Evolutionary conservation across 2,329 filamentous ascomycete species (phyloP).

Genomic region (Aspergillus sp.): DNA sequence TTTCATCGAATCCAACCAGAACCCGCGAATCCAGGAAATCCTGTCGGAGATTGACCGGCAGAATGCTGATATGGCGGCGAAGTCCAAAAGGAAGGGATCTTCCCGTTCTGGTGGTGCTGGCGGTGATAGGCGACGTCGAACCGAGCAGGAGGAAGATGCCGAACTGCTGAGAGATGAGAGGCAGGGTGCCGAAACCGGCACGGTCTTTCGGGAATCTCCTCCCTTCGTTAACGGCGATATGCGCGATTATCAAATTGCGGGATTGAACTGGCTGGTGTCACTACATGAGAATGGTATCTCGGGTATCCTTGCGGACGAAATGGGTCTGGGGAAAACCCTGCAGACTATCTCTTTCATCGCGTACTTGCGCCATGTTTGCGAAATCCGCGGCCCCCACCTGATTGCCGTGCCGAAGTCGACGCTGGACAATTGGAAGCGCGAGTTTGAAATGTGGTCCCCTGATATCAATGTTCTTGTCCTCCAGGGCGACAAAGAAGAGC

Average conservation of each 20-base stretch:
- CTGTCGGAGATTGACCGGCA: conserved; percentile 92
- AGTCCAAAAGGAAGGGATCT: conserved; percentile 64
- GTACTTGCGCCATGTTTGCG: conserved; percentile 83
- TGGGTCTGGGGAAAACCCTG: conserved; percentile 95
- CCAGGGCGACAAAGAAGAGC: conserved; percentile 91
- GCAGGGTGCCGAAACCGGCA: conserved; percentile 73
- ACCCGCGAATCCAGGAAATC: conserved; percentile 87
- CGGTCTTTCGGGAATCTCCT: conserved; percentile 88
- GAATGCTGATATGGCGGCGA: conserved; percentile 63
- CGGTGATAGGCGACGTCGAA: conserved; percentile 70
- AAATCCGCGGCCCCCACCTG: conserved; percentile 82
- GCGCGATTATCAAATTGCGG: conserved; percentile 93
- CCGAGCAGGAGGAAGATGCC: conserved; percentile 95
- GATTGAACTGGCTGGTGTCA: conserved; percentile 95
- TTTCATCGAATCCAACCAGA: conserved; percentile 96
- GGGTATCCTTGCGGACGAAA: conserved; percentile 94
- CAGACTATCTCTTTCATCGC: conserved; percentile 96
- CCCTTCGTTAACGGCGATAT: conserved; percentile 79
- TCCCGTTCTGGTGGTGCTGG: conserved; percentile 76
- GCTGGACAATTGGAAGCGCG: conserved; percentile 94
- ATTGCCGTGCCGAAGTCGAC: conserved; percentile 93
- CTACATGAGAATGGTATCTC: conserved; percentile 98
- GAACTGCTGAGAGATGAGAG: conserved; percentile 81
- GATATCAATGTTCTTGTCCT: conserved; percentile 90
- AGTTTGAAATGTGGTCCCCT: conserved; percentile 89